These are phyloP conservation scores for Coemansia sp. DNA, from an alignment of 192 early-diverging fungal species.

Conservation along the genomic window DNA sequence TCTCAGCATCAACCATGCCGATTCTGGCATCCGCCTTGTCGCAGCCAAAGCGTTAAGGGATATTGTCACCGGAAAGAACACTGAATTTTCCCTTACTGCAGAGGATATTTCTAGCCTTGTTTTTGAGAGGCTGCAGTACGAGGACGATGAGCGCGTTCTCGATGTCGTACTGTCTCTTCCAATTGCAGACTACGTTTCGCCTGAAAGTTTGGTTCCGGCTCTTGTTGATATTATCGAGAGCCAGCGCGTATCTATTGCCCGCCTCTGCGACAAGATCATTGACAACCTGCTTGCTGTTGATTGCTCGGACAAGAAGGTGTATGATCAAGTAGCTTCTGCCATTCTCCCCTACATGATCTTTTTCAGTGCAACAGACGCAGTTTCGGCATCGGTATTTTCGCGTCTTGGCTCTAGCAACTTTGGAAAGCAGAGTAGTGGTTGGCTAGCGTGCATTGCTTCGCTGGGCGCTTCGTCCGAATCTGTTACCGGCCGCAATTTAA, in stretches of 20 bases:
- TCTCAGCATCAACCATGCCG: conserved; percentile 75
- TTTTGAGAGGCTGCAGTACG: conserved; percentile 31
- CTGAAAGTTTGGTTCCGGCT: conserved; percentile 17
- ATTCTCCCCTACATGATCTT: conserved; percentile 30
- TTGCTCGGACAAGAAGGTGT: conserved; percentile 7
- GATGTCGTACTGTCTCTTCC: conserved; percentile 25
- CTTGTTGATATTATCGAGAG: conserved; percentile 20
- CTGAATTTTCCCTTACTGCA: conserved; percentile 16
- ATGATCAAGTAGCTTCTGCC: conserved; percentile 4
- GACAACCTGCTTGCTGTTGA: conserved; percentile 20
- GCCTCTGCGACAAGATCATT: conserved; percentile 9
- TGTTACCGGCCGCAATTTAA: conserved; percentile 8
- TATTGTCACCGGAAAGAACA: conserved; percentile 52
- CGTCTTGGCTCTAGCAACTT: conserved; percentile 12
- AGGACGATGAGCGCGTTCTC: conserved; percentile 38
- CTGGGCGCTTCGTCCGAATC: neutral
- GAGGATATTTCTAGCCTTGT: conserved; percentile 24
- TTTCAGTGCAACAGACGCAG: neutral
- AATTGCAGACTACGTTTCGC: conserved; percentile 11
- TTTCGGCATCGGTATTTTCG: conserved; percentile 17
- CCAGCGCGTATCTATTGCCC: conserved; percentile 20
- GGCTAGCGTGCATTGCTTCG: conserved; percentile 18
- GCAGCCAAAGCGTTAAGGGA: conserved; percentile 67
- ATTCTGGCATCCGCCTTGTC: conserved; percentile 66
- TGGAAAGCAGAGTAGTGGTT: conserved; percentile 20